These are phyloP conservation scores for Trametes versicolor DNA, from an alignment of 1,284 basidiomycete genomes.

Conservation along the genomic window DNA sequence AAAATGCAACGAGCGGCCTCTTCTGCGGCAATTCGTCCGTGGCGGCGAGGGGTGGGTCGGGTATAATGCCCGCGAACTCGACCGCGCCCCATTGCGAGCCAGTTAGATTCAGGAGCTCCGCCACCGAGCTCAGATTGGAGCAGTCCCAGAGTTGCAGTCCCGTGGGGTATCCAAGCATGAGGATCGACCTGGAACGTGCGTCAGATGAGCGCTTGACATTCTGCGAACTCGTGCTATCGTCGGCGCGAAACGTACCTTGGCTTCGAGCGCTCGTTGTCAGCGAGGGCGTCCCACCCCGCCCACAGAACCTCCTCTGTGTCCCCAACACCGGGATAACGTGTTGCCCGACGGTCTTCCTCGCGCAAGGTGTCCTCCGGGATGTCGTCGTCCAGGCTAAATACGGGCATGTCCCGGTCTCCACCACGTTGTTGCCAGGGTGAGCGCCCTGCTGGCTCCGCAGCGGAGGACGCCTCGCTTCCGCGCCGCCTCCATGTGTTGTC, in stretches of 20 bases:
- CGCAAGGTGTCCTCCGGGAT: slow-evolving; percentile 32
- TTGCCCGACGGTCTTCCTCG: slow-evolving; percentile 25
- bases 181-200: slow-evolving; percentile 53
- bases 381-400: slow-evolving; percentile 45
- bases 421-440: not conserved
- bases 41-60: slow-evolving; percentile 42
- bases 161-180: slow-evolving; percentile 65
- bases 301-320: slow-evolving; percentile 45
- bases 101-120: slow-evolving; percentile 62
- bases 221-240: no score
- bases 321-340: slow-evolving; percentile 43
- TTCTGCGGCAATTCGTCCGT: slow-evolving; percentile 45
- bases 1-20: slow-evolving; percentile 63
- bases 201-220: not conserved
- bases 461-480: slow-evolving; percentile 32
- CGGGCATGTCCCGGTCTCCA: slow-evolving; percentile 32
- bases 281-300: slow-evolving; percentile 46
- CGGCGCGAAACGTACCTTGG: slow-evolving; percentile 40
- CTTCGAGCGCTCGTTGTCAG: slow-evolving; percentile 31
- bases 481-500: slow-evolving; percentile 31
- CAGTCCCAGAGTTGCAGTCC: slow-evolving; percentile 80
- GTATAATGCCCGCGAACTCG: slow-evolving; percentile 57
- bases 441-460: slow-evolving; percentile 25
- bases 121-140: slow-evolving; percentile 61
- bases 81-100: slow-evolving; percentile 50